Percentiles rank a stretch among this genome's conserved stretches.
These are phyloP conservation scores for Amaranthus tricolor DNA, from an alignment of 179 eudicot genomes.

Conservation along the genomic window DNA sequence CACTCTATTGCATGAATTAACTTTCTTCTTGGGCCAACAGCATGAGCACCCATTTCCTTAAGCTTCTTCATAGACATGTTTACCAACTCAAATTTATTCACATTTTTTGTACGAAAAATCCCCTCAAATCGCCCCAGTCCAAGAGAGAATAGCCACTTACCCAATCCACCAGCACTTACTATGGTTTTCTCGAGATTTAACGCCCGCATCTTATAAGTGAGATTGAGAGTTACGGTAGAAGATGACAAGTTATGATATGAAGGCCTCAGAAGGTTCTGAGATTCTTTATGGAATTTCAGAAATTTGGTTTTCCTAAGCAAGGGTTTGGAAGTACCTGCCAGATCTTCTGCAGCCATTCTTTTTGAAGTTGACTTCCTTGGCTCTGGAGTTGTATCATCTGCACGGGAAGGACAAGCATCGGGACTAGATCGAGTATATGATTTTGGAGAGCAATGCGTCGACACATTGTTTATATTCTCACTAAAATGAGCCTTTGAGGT, in stretches of 20 bases:
- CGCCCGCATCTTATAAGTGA: conserved; percentile 57
- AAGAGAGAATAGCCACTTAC: conserved; percentile 67
- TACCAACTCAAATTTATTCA: conserved; percentile 61
- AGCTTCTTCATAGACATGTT: conserved; percentile 81
- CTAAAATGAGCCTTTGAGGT: conserved; percentile 14
- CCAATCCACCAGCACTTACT: conserved; percentile 73
- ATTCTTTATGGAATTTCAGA: conserved; percentile 2
- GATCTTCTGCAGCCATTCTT: conserved; percentile 22
- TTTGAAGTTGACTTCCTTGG: conserved; percentile 9
- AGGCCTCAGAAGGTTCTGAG: conserved; percentile 14
- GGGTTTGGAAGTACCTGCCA: conserved; percentile 15
- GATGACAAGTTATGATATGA: conserved; percentile 19
- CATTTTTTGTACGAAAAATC: conserved; percentile 46
- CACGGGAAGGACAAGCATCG: conserved; percentile 8
- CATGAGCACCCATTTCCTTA: conserved; percentile 85
- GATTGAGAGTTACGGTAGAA: conserved; percentile 31
- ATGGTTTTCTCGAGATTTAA: conserved; percentile 72
- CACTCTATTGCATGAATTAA: conserved; percentile 91
- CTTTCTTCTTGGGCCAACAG: conserved; percentile 95
- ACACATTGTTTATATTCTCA: conserved; percentile 24
- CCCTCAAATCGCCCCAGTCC: conserved; percentile 66
- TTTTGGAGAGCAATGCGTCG: conserved; percentile 26
- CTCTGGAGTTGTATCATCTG: conserved; percentile 8
- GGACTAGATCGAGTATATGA: conserved; percentile 26
- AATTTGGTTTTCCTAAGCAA: conserved; percentile 10